phyloP scores from a whole-genome alignment of 306 rosid genomes.

The Carpinus fangiana region DNA sequence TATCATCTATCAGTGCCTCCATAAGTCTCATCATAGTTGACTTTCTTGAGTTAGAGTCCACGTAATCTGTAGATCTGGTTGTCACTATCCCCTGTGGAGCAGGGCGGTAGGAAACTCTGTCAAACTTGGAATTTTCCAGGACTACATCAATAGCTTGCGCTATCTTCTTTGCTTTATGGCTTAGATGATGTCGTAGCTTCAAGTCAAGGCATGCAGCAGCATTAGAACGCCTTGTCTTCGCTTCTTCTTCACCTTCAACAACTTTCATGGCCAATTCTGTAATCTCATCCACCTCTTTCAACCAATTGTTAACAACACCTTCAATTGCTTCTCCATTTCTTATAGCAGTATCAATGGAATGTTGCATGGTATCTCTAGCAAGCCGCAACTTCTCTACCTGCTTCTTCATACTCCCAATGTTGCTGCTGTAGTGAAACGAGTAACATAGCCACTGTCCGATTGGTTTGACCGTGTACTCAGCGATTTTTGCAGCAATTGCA shows the following conservation, averaged over 20 bases:
- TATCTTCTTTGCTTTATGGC: slow-evolving; percentile 24
- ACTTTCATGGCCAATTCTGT: not conserved
- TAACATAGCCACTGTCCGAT: not conserved
- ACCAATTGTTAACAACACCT: not conserved
- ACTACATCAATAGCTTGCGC: not conserved
- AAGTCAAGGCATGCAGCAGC: slow-evolving; percentile 5
- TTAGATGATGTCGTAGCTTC: not conserved
- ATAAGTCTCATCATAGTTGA: not conserved
- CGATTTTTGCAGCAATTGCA: not conserved
- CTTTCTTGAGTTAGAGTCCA: not conserved
- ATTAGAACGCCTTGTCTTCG: no score
- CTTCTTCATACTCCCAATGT: not conserved
- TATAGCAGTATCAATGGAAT: not conserved
- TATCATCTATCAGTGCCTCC: slow-evolving; percentile 1
- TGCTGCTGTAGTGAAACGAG: not conserved
- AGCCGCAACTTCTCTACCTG: not conserved
- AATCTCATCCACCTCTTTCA: not conserved
- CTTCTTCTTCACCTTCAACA: not conserved
- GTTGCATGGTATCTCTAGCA: not conserved
- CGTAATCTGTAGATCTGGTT: not conserved
- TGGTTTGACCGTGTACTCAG: not conserved
- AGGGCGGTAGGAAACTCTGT: not conserved
- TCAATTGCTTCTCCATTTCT: not conserved
- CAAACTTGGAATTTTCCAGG: not conserved
- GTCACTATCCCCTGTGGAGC: not conserved